phyloP scores from a whole-genome alignment of 352 stramenopile genomes.

The Phytophthora pisi region DNA sequence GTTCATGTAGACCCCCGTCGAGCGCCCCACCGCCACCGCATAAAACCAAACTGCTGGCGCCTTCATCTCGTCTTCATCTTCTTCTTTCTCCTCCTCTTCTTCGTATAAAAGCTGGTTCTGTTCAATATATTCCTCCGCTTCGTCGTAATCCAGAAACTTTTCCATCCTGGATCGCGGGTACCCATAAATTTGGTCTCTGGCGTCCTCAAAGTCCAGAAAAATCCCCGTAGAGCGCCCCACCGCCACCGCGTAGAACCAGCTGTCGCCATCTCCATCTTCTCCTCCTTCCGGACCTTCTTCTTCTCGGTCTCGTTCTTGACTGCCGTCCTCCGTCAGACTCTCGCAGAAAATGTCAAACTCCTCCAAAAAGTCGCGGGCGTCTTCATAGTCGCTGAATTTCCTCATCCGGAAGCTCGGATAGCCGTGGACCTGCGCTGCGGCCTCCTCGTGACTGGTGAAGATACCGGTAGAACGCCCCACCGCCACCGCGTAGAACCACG shows the following conservation, averaged over 20 bases:
- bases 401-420: conserved; percentile 18
- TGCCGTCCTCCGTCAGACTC: conserved; percentile 9
- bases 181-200: conserved; percentile 9
- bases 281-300: not conserved
- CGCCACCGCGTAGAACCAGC: conserved; percentile 1
- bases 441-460: conserved; percentile 9
- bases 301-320: conserved; percentile 6
- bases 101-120: not conserved
- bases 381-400: conserved; percentile 20
- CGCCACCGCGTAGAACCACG: conserved; percentile 27
- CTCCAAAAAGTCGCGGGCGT: conserved; percentile 22
- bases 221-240: conserved; percentile 2
- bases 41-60: conserved; percentile 27
- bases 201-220: conserved; percentile 9
- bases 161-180: not conserved
- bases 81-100: conserved; percentile 5
- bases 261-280: not conserved
- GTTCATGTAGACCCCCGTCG: conserved; percentile 47
- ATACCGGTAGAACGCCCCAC: conserved; percentile 16
- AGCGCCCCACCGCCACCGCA: conserved; percentile 53
- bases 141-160: conserved; percentile 5
- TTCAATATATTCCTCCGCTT: conserved; percentile 9
- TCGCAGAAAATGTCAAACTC: conserved; percentile 22
- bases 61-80: conserved; percentile 3
- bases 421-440: conserved; percentile 4